phyloP scores from a whole-genome alignment of 805 yeast species.

The Brettanomyces anomalus region DNA sequence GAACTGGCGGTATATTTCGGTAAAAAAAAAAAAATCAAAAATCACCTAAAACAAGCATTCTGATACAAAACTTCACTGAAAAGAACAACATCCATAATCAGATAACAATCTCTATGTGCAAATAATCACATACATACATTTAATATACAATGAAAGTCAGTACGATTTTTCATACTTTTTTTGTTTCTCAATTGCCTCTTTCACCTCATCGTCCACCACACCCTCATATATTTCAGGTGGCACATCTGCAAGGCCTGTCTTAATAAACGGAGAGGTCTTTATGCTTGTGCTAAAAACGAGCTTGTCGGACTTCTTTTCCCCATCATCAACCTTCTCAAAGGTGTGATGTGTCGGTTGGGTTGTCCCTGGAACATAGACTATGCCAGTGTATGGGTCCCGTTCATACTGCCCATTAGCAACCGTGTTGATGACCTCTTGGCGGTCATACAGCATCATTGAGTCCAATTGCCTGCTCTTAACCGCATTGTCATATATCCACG shows the following conservation, averaged over 20 bases:
- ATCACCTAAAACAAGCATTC: too few relatives aligned
- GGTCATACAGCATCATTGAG: conserved; percentile 46
- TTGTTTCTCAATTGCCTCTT: conserved; percentile 54
- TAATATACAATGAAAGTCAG: not conserved
- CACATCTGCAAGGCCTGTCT: conserved; percentile 60
- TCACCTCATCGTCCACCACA: conserved; percentile 46
- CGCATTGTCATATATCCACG: conserved; percentile 84
- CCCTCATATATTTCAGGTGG: conserved; percentile 51
- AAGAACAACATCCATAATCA: too few relatives aligned
- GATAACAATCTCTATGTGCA: too few relatives aligned
- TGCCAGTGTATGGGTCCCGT: conserved; percentile 81
- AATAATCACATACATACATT: too few relatives aligned
- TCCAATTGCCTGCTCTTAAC: conserved; percentile 69
- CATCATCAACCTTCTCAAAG: conserved; percentile 22
- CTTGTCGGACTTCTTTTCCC: conserved; percentile 13
- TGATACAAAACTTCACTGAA: too few relatives aligned
- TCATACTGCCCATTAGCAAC: conserved; percentile 36
- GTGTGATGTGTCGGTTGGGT: conserved; percentile 60
- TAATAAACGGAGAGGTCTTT: conserved; percentile 27
- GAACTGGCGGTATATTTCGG: too few relatives aligned
- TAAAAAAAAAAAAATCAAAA: too few relatives aligned
- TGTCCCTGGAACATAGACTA: conserved; percentile 57
- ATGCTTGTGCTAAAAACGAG: conserved; percentile 40
- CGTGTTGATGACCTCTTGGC: conserved; percentile 36
- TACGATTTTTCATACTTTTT: conserved; percentile 37